phyloP scores from a whole-genome alignment of 2,329 filamentous ascomycete species.

The Diaporthe ampelina region DNA sequence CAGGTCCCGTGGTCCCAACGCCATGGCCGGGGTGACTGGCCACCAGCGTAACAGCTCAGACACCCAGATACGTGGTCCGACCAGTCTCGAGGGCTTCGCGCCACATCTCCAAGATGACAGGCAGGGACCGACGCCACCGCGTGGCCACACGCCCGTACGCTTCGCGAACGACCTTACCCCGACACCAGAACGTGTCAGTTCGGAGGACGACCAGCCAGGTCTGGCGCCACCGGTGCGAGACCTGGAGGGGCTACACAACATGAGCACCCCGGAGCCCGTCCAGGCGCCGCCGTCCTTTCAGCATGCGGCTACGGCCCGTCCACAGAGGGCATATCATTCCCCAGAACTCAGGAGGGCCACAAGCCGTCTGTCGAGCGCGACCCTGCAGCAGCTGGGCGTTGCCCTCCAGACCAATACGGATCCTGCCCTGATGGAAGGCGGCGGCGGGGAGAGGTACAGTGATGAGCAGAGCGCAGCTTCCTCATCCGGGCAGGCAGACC shows the following conservation, averaged over 20 bases:
- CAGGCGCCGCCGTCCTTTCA: conserved; percentile 80
- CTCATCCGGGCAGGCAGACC: conserved; percentile 51
- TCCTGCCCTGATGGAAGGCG: conserved; percentile 40
- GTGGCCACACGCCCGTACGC: conserved; percentile 53
- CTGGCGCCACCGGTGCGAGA: conserved; percentile 61
- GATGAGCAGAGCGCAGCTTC: conserved; percentile 51
- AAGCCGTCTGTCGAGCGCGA: conserved; percentile 85
- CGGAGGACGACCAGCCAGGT: conserved; percentile 66
- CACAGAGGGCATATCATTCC: conserved; percentile 79
- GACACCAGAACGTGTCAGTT: conserved; percentile 68
- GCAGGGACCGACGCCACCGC: conserved; percentile 40
- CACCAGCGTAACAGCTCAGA: conserved; percentile 66
- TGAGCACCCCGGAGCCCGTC: conserved; percentile 81
- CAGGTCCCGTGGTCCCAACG: conserved; percentile 53
- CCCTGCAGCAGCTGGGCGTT: conserved; percentile 83
- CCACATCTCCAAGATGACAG: conserved; percentile 40
- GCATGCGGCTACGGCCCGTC: conserved; percentile 76
- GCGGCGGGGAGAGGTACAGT: conserved; percentile 44
- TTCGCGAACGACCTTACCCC: conserved; percentile 60
- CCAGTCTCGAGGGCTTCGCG: conserved; percentile 44
- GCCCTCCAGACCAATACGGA: conserved; percentile 54
- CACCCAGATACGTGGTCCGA: conserved; percentile 50
- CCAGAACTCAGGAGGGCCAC: conserved; percentile 85
- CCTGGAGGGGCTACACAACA: conserved; percentile 66
- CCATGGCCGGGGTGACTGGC: conserved; percentile 51